Evolutionary conservation across 345 rosid genomes (phyloP), one percentile per base, ranked within the genome.

Genomic region (Geranium brycei): DNA sequence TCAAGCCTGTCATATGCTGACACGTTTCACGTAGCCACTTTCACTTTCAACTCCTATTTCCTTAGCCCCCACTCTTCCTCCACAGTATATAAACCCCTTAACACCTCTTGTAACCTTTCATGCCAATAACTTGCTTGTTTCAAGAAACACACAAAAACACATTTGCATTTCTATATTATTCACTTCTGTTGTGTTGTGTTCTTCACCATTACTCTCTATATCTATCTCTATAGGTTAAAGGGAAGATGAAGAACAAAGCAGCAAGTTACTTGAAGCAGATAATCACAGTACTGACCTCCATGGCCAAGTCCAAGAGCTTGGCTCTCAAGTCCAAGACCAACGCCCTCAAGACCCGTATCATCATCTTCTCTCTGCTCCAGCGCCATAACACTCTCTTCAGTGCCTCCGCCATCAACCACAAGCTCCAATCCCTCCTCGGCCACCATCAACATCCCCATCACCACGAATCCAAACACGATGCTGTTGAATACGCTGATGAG

Each of bases 301-400:
- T 82, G 71, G 74, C 87, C 4, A 78, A 77, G 28, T 23, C 28
- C 28, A 23, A 23, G 28, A 23, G 28, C 28, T 23, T 23, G 28
- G 28, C 28, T 23, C 28, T 23, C 28, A 23, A 23, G 28, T 23
- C 66, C 76, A 83, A 83, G 71, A 75, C 87, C 4, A 78, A 77
- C 53, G 83, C 87, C 31, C 69, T 87, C 61, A 84, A 74, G 81
- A 73, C 87, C 17, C 77, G 88, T 13, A 68, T 87, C 5, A 81
- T 87, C 17, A 78, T 90, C 41, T 82, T 87, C 77, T 91, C 92
- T 0, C 55, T 91, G 23, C 76, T 87, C 19, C 53, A 35, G 4
- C 41, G 41, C 41, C 79, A 78, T 12, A 78, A 82, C 80, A 84
- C 73, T 73, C 81, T 79, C 75, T 61, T 87, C 66, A 51, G 83